These are phyloP conservation scores for Gossypium herbaceum DNA, from an alignment of 345 rosid species.

Conservation along the genomic window DNA sequence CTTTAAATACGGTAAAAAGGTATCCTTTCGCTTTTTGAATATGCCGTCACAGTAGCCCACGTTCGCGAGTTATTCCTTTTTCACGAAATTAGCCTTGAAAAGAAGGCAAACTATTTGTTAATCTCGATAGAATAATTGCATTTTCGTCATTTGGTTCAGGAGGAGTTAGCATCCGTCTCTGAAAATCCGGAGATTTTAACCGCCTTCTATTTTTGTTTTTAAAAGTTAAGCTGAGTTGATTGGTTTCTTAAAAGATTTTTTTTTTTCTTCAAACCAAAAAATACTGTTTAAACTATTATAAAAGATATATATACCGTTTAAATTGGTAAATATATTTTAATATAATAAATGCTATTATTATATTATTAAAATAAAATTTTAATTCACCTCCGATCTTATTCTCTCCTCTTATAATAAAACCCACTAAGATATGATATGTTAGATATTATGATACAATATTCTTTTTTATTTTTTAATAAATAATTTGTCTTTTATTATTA, in stretches of 20 bases:
- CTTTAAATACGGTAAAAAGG: conserved; percentile 2
- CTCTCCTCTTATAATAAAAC: too few species aligned
- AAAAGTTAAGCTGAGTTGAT: not conserved
- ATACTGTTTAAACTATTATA: too few species aligned
- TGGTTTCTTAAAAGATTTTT: not conserved
- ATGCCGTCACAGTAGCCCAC: conserved; percentile 11
- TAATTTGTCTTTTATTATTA: too few species aligned
- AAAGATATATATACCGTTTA: too few species aligned
- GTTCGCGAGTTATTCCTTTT: not conserved
- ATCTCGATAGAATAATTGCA: not conserved
- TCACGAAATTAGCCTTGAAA: conserved; percentile 16
- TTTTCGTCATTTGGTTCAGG: conserved; percentile 10
- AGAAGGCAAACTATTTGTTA: not conserved
- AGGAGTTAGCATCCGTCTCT: not conserved
- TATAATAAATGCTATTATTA: too few species aligned
- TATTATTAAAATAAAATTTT: too few species aligned
- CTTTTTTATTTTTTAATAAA: too few species aligned
- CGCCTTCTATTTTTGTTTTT: not conserved
- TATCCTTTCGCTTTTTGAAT: conserved; percentile 14
- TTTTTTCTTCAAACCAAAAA: too few species aligned
- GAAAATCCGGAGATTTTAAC: not conserved
- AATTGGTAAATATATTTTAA: too few species aligned
- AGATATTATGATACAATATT: too few species aligned
- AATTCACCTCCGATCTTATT: too few species aligned
- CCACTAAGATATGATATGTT: too few species aligned